A percentile compares a stretch with the other conserved stretches of the same genome.
Conservation (phyloP, 2,329 filamentous ascomycete species). For the Dothiorella sarmentorum region DNA sequence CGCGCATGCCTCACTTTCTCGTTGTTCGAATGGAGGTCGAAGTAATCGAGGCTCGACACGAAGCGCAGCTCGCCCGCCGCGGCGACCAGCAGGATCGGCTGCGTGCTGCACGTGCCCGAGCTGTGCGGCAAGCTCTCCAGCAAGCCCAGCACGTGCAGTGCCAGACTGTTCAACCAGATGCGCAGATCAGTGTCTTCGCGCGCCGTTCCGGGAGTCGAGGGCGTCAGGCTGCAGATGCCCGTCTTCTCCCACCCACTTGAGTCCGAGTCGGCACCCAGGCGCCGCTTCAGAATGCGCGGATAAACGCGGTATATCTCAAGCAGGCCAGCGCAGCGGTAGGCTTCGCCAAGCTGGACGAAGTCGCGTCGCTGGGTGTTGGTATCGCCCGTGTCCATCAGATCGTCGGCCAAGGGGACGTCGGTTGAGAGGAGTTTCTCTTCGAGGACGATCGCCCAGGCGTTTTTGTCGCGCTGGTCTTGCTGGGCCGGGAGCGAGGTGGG, state of each 20-base stretch:
- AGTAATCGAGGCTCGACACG: constrained; percentile 36
- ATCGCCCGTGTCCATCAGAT: constrained; percentile 52
- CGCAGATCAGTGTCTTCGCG: constrained; percentile 31
- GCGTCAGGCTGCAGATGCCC: constrained; percentile 4
- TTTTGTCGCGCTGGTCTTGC: constrained; percentile 32
- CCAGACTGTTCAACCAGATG: constrained; percentile 50
- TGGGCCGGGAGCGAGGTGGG: constrained; percentile 7
- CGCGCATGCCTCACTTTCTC: constrained; percentile 44
- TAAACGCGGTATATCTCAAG: constrained; percentile 55
- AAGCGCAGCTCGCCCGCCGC: constrained; percentile 51
- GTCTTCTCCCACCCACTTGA: constrained; percentile 10
- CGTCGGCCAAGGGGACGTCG: constrained; percentile 45
- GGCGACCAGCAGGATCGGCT: constrained; percentile 52
- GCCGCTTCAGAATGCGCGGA: constrained; percentile 48
- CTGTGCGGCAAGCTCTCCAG: constrained; percentile 50
- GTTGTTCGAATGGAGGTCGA: constrained; percentile 41
- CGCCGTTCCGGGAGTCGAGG: constrained; percentile 25
- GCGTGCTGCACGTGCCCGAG: constrained; percentile 53
- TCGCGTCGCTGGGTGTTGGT: constrained; percentile 52
- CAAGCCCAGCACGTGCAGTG: constrained; percentile 49
- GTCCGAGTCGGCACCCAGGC: constrained; percentile 30
- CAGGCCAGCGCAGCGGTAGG: constrained; percentile 52
- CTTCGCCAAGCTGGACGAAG: constrained; percentile 52
- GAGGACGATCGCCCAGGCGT: constrained; percentile 40
- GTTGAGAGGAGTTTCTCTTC: constrained; percentile 49